phyloP scores from a whole-genome alignment of 139 green algal genomes.

The Monoraphidium neglectum region DNA sequence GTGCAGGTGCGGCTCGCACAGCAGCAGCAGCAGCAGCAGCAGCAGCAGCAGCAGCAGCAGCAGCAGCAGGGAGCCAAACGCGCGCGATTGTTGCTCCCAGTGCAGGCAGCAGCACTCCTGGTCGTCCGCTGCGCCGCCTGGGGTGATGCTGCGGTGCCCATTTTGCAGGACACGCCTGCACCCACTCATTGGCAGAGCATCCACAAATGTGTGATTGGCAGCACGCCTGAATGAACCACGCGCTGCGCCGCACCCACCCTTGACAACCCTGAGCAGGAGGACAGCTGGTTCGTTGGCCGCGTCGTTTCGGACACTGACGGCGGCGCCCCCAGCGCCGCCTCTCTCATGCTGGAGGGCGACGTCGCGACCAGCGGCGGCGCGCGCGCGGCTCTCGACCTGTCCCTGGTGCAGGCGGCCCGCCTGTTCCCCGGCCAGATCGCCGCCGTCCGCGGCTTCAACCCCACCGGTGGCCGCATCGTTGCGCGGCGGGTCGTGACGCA shows the following conservation, averaged over 20 bases:
- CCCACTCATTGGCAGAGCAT: no score
- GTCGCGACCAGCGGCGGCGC: constrained; percentile 52
- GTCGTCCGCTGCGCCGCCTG: no score
- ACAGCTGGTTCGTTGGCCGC: constrained; percentile 67
- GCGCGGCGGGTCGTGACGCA: constrained; percentile 61
- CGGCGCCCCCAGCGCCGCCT: constrained; percentile 65
- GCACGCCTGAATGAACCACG: no score
- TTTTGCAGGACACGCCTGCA: no score
- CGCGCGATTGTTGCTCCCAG: no score
- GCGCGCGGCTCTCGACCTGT: constrained; percentile 74
- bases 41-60: neutral
- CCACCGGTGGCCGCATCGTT: constrained; percentile 70
- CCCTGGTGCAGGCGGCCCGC: constrained; percentile 35
- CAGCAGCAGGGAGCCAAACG: neutral
- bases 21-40: neutral
- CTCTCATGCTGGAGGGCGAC: constrained; percentile 80
- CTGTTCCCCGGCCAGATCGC: constrained; percentile 59
- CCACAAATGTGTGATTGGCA: no score
- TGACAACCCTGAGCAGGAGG: constrained; percentile 65
- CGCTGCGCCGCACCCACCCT: no score
- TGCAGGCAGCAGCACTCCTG: no score
- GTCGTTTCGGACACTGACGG: constrained; percentile 51
- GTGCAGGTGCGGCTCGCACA: constrained; percentile 15
- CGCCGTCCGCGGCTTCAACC: constrained; percentile 74
- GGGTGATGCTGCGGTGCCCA: no score